Evolutionary conservation across 768 basidiomycete species (phyloP).

Genomic region (Psilocybe subaeruginosa): DNA sequence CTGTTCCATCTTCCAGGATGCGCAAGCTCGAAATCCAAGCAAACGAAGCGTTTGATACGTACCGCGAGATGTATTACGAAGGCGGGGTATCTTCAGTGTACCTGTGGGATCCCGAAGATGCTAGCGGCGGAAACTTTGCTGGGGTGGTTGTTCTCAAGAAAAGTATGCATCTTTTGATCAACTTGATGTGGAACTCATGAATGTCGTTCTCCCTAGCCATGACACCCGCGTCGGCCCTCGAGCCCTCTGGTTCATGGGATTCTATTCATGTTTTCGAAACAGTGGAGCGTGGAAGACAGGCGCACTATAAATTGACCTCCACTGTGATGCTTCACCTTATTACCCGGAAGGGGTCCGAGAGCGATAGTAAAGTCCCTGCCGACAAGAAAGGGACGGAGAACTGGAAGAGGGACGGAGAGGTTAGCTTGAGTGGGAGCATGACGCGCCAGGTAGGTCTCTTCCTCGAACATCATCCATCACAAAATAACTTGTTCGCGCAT

Average conservation of each 20-base stretch:
- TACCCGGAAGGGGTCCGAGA: slow-evolving; percentile 46
- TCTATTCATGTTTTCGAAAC: slow-evolving; percentile 98
- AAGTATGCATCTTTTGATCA: slow-evolving; percentile 45
- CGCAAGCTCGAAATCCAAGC: slow-evolving; percentile 91
- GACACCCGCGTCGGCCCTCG: slow-evolving; percentile 53
- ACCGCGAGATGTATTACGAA: slow-evolving; percentile 98
- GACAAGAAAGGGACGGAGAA: slow-evolving; percentile 42
- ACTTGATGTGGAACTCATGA: not conserved
- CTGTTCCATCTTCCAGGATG: slow-evolving; percentile 80
- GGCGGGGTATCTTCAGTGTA: slow-evolving; percentile 98
- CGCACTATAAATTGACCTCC: slow-evolving; percentile 96
- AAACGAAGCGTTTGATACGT: slow-evolving; percentile 97
- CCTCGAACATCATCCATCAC: not conserved
- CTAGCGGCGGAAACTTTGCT: slow-evolving; percentile 76
- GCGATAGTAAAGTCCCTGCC: slow-evolving; percentile 38
- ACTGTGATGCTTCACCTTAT: slow-evolving; percentile 95
- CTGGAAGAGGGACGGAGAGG: slow-evolving; percentile 71
- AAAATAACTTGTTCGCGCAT: not conserved
- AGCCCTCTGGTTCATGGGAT: slow-evolving; percentile 92
- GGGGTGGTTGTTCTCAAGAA: slow-evolving; percentile 97
- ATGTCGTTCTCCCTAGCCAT: slow-evolving; percentile 50
- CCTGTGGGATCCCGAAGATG: slow-evolving; percentile 95
- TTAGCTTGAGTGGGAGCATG: slow-evolving; percentile 93
- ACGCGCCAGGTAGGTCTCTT: slow-evolving; percentile 83
- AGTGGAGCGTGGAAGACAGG: slow-evolving; percentile 87